These are phyloP conservation scores for Lentinula edodes DNA, from an alignment of 768 basidiomycete genomes.

Conservation along the genomic window DNA sequence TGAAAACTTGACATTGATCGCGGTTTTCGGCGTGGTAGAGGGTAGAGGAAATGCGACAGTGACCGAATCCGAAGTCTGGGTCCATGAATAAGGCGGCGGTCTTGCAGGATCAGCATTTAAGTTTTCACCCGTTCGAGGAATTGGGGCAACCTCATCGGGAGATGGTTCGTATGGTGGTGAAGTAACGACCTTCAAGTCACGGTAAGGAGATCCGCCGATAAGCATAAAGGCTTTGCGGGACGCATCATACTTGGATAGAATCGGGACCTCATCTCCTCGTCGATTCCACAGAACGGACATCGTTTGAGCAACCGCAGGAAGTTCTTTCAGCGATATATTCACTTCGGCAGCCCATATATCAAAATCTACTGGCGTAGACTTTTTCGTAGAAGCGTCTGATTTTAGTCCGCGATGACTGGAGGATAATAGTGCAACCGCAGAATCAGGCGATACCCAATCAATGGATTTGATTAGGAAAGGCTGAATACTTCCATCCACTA, in stretches of 20 bases:
- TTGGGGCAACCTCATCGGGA: constrained; percentile 61
- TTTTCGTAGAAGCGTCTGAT: constrained; percentile 16
- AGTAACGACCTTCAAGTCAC: constrained; percentile 26
- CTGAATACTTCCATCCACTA: constrained; percentile 24
- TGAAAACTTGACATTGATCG: constrained; percentile 66
- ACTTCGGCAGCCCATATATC: constrained; percentile 63
- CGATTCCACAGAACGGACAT: constrained; percentile 66
- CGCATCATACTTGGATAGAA: constrained; percentile 45
- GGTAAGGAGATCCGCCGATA: constrained; percentile 54
- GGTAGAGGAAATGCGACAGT: constrained; percentile 85
- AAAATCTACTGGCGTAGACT: constrained; percentile 37
- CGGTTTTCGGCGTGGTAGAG: constrained; percentile 51
- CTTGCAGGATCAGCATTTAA: constrained; percentile 42
- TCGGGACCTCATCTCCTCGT: constrained; percentile 65
- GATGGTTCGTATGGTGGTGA: constrained; percentile 47
- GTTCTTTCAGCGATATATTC: constrained; percentile 26
- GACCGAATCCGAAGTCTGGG: constrained; percentile 77
- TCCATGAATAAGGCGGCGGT: constrained; percentile 90
- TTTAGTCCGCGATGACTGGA: constrained; percentile 41
- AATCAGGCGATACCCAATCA: constrained; percentile 26
- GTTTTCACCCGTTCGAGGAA: constrained; percentile 58
- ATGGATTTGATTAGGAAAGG: constrained; percentile 37
- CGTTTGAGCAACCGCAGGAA: constrained; percentile 20
- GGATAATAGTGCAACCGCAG: constrained; percentile 48
- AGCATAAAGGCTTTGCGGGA: constrained; percentile 45